These are phyloP conservation scores for Fusarium nanum DNA, from an alignment of 2,329 filamentous ascomycete genomes.

Conservation along the genomic window DNA sequence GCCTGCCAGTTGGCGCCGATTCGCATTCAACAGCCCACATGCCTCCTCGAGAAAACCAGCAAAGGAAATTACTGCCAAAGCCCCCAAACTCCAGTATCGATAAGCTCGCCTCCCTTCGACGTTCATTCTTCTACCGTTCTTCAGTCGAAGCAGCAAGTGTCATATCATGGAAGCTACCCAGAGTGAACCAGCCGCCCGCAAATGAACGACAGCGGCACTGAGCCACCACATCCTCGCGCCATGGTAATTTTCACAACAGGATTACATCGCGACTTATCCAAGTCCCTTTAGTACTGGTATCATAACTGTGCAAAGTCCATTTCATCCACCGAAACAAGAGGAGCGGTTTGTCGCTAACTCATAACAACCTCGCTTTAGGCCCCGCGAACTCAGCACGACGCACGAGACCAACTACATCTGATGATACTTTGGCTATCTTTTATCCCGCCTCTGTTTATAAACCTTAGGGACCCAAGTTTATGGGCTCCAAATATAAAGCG, in stretches of 20 bases:
- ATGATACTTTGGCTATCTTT: not conserved
- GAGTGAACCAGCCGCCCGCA: not conserved
- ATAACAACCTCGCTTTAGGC: not conserved
- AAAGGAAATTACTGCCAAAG: not conserved
- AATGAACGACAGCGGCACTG: not conserved
- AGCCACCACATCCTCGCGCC: not conserved
- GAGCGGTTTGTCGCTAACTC: not conserved
- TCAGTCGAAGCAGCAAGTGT: not conserved
- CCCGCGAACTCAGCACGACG: not conserved
- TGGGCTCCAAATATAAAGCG: accelerated
- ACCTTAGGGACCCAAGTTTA: accelerated
- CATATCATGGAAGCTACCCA: not conserved
- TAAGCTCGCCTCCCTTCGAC: not conserved
- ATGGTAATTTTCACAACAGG: not conserved
- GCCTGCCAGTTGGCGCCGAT: not conserved
- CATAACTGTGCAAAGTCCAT: not conserved
- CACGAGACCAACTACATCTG: accelerated
- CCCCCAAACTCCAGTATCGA: not conserved
- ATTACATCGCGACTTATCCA: not conserved
- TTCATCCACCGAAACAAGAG: not conserved
- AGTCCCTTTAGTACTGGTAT: no score
- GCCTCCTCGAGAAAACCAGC: not conserved
- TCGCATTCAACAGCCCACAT: not conserved
- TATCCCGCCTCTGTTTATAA: not conserved
- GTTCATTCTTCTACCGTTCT: accelerated